Conservation (phyloP, 2,329 filamentous ascomycete genomes). For the Seiridium unicorne region DNA sequence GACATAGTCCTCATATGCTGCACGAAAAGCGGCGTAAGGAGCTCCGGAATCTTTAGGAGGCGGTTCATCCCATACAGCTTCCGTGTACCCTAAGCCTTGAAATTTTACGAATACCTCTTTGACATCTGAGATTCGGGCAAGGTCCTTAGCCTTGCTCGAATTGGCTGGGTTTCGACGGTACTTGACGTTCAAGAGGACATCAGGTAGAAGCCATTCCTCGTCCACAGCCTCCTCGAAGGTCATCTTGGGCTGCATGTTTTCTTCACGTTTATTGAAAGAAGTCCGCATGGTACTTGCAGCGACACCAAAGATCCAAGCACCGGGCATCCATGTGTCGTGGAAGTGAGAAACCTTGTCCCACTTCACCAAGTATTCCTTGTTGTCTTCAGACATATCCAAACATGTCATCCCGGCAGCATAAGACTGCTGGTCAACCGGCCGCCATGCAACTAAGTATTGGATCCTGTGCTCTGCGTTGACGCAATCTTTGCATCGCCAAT, state of each 20-base stretch:
- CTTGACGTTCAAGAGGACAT: conserved; percentile 83
- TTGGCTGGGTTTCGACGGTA: conserved; percentile 51
- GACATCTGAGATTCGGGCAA: conserved; percentile 70
- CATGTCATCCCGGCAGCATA: conserved; percentile 52
- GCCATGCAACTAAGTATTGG: conserved; percentile 83
- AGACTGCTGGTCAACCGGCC: conserved; percentile 60
- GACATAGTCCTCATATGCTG: conserved; percentile 85
- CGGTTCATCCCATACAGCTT: conserved; percentile 84
- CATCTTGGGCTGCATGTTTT: conserved; percentile 63
- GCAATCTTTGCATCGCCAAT: conserved; percentile 83
- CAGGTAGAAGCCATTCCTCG: conserved; percentile 79
- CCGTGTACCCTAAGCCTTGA: conserved; percentile 87
- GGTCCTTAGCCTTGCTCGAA: conserved; percentile 66
- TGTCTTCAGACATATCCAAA: conserved; percentile 63
- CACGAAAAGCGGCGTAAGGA: conserved; percentile 75
- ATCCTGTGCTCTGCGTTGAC: conserved; percentile 64
- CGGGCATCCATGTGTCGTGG: conserved; percentile 82
- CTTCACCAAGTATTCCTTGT: conserved; percentile 91
- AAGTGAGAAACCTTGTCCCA: conserved; percentile 82
- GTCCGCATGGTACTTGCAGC: conserved; percentile 62
- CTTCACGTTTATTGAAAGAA: conserved; percentile 72
- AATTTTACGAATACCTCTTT: conserved; percentile 82
- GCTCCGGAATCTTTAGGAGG: conserved; percentile 63
- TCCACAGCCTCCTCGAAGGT: conserved; percentile 77
- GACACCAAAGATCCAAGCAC: conserved; percentile 82